Evolutionary conservation across 179 eudicot species (phyloP), one percentile per base, ranked within the genome.

Genomic region (Silene noctiflora): DNA sequence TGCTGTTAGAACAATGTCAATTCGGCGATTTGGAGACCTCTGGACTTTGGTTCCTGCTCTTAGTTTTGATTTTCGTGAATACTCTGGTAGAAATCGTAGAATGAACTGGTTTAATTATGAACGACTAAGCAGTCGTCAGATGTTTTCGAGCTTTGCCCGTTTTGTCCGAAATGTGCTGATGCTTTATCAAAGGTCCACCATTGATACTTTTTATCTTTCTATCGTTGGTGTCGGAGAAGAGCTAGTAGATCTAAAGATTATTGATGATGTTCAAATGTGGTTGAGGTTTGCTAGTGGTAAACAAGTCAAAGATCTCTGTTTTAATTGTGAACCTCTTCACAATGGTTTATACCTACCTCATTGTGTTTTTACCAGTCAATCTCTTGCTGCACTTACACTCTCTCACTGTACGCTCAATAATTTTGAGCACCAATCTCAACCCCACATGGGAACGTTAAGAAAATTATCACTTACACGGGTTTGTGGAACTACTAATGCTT

Each of bases 11-110:
- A 65, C 81, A 22, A 55, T 78, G 25, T 21, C 25, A 3, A 5
- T 78, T 25, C 73, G 77, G 31, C 61, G 73, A 6, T 66, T 78
- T 12, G 81, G 73, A 27, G 19, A 78, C 64, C 72, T 78, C 20
- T 78, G 68, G 73, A 73, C 73, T 78, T 3, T 22, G 60, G 22
- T 78, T n/a, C 59, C 53, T 14, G 13, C 24, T 21, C 76, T 72
- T 16, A 0, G 0, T 11, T 71, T 78, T 55, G 14, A 42, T 13
- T 39, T 14, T 17, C 4, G 3, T 3, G n/a, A 67, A 1, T 22
- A 66, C 21, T 1, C 17, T 1, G 0, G n/a, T n/a, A n/a, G n/a
- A n/a, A n/a, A n/a, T n/a, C n/a, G 0, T 8, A 6, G 12, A 2
- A 7, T 22, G 4, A 9, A 3, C 1, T 25, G 13, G 11, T 3